Conservation (phyloP, 2,329 filamentous ascomycete genomes). For the Arthrobotrys megalospora region DNA sequence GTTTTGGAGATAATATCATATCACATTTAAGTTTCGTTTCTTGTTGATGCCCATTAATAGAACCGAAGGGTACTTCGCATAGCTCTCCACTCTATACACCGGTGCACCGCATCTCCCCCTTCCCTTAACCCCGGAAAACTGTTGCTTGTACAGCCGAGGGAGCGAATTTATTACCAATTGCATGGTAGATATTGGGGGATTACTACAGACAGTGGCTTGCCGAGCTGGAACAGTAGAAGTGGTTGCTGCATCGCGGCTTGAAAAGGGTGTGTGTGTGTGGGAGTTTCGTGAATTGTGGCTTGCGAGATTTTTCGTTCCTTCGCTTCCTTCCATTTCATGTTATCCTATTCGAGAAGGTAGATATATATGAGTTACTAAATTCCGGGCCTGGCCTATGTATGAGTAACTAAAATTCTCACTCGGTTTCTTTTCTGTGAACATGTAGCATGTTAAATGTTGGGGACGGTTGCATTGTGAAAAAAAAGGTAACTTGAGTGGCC, state of each 20-base stretch:
- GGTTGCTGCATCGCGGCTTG: conserved; percentile 20
- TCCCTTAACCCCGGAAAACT: conserved; percentile 33
- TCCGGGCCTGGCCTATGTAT: conserved; percentile 1
- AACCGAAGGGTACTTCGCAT: conserved; percentile 9
- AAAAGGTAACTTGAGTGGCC: conserved; percentile 24
- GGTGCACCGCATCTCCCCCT: not conserved
- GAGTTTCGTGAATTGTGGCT: conserved; percentile 23
- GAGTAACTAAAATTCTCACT: not conserved
- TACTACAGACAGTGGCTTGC: conserved; percentile 31
- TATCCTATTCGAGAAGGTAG: conserved; percentile 25
- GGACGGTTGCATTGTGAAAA: conserved; percentile 18
- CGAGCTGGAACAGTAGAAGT: conserved; percentile 27
- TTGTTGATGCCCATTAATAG: conserved; percentile 16
- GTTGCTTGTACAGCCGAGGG: conserved; percentile 33
- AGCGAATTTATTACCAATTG: conserved; percentile 28
- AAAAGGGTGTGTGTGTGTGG: not conserved
- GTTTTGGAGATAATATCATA: conserved; percentile 24
- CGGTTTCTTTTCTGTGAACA: conserved; percentile 7
- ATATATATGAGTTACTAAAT: conserved; percentile 12
- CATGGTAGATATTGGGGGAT: conserved; percentile 37
- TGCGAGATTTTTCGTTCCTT: not conserved
- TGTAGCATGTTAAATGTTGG: conserved; percentile 20
- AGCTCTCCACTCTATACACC: conserved; percentile 10
- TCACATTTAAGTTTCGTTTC: conserved; percentile 36
- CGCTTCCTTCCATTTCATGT: not conserved